Evolutionary conservation across 1,139 yeast genomes (phyloP).

Genomic region (Debaryomyces psychrophilus): DNA sequence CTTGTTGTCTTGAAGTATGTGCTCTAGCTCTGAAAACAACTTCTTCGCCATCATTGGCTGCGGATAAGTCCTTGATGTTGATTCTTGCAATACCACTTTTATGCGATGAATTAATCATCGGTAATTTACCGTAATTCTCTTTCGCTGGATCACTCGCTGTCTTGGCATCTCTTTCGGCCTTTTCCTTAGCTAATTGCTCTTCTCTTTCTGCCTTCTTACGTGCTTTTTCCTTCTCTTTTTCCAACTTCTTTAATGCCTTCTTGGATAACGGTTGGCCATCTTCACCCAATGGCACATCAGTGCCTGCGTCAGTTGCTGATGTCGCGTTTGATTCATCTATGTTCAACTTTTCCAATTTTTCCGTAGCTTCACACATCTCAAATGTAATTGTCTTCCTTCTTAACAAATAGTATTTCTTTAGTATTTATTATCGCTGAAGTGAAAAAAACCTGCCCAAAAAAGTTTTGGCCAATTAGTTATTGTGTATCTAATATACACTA

Average conservation of each 20-base stretch:
- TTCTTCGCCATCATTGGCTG: conserved; percentile 73
- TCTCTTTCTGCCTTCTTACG: conserved; percentile 92
- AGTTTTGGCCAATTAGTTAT: conserved; percentile 4
- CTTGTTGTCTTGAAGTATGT: conserved; percentile 91
- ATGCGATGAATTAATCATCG: conserved; percentile 76
- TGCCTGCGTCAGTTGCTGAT: conserved; percentile 35
- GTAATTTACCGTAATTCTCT: conserved; percentile 86
- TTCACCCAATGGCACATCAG: conserved; percentile 56
- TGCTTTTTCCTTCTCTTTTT: conserved; percentile 91
- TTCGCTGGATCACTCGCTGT: conserved; percentile 81
- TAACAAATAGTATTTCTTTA: not conserved
- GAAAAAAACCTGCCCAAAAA: conserved; percentile 3
- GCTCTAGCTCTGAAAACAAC: conserved; percentile 91
- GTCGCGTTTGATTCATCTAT: conserved; percentile 26
- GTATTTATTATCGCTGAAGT: not conserved
- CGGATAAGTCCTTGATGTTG: conserved; percentile 57
- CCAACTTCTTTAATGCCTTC: conserved; percentile 92
- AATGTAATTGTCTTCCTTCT: not conserved
- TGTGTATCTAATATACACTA: conserved; percentile 4
- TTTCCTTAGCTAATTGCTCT: conserved; percentile 82
- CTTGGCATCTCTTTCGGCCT: conserved; percentile 75
- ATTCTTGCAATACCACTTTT: conserved; percentile 65
- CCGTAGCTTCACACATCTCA: conserved; percentile 37
- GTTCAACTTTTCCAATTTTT: conserved; percentile 38
- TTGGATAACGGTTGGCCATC: conserved; percentile 96